Evolutionary conservation across 768 basidiomycete genomes (phyloP), one percentile per base, ranked within the genome.

Genomic region (Boletus bicolor): DNA sequence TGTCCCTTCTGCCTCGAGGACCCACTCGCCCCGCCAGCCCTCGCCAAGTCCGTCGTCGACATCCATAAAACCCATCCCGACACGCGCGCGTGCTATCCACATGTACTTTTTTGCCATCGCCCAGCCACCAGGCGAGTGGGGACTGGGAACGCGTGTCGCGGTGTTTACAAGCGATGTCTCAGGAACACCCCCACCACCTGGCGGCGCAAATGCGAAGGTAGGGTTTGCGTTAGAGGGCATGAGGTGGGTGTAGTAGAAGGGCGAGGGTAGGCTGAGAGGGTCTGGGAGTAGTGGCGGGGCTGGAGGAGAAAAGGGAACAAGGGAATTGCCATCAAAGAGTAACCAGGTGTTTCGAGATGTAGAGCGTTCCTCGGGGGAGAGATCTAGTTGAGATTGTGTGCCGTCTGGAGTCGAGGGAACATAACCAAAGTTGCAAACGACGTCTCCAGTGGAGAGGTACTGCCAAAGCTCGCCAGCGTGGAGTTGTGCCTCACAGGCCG

Each of bases 361-460:
- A 35, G 60, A 57, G 3, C 62, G 60, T 28, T 60, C 61, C 42
- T 61, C 67, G 46, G 55, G 55, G 28, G 50, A 55, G 55, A 58
- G 53, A 41, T 68, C 63, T 1, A 62, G 44, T 37, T 59, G 55
- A n/a, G 56, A 61, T 42, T 66, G 62, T 19, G 65, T 71, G 17
- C 68, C 64, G 5, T 71, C 55, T 11, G 71, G 58, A 0, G 65
- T 64, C 0, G 79, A 73, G 1, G 87, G 87, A 15, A 93, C 76
- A 63, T 84, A 91, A 7, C 91, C 91, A 44, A 93, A 77, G 69
- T 93, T 93, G 65, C 86, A 90, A 21, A 93, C 78, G 37, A 91
- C 71, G 62, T 93, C 91, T 0, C 91, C 91, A 0, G 78, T 79
- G 1, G 86, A 89, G n/a, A 93, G 76, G 63, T 89, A 81, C 7